Conservation (phyloP, 306 rosid genomes). For the Trifolium fragiferum region DNA sequence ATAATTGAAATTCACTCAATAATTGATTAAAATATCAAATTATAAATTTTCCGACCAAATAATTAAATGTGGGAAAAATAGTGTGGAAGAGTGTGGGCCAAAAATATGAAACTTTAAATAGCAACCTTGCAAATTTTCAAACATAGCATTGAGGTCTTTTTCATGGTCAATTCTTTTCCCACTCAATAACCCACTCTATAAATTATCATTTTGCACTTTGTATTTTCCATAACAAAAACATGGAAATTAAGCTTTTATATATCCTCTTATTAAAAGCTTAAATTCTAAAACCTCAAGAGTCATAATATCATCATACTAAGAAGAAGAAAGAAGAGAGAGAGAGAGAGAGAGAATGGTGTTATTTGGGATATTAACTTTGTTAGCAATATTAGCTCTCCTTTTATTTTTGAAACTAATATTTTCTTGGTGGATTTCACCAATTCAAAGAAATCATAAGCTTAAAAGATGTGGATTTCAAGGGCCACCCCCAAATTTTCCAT, state of each 20-base stretch:
- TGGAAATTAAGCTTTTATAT: not conserved
- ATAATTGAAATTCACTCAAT: too few relatives aligned
- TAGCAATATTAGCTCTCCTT: constrained; percentile 33
- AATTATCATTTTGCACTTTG: constrained; percentile 39
- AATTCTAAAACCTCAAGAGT: not conserved
- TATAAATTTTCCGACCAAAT: too few relatives aligned
- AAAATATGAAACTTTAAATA: constrained; percentile 39
- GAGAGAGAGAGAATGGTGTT: constrained; percentile 19
- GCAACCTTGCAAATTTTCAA: constrained; percentile 34
- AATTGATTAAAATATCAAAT: too few relatives aligned
- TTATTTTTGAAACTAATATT: constrained; percentile 44
- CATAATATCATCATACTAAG: too few relatives aligned
- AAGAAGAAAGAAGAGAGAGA: too few relatives aligned
- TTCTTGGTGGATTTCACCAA: constrained; percentile 74
- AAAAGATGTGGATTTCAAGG: constrained; percentile 74
- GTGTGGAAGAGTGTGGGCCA: not conserved
- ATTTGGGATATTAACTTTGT: not conserved
- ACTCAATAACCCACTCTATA: constrained; percentile 40
- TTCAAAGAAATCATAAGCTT: constrained; percentile 46
- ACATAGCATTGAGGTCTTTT: not conserved
- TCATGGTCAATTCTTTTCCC: constrained; percentile 30
- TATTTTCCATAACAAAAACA: constrained; percentile 29
- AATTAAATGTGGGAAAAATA: too few relatives aligned
- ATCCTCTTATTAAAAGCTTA: too few relatives aligned
- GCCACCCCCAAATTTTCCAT: constrained; percentile 76